Base-by-base conservation (phyloP, 2,329 filamentous ascomycete genomes). In the Aureobasidium uvarum region DNA sequence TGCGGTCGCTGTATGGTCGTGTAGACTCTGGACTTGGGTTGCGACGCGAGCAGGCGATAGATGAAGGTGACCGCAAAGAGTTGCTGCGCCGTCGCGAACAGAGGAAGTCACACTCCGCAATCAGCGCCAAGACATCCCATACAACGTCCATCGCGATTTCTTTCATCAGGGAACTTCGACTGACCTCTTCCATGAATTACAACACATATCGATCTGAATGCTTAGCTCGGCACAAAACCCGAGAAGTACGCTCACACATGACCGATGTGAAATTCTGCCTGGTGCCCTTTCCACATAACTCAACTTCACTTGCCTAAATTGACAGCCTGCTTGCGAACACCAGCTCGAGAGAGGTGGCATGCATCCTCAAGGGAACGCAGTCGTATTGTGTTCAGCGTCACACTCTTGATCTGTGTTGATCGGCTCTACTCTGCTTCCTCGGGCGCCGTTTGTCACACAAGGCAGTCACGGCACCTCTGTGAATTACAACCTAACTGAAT, bases 41-140 rank as follows among this genome's bases (percentile, higher is more conserved):
- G 51, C 2, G 51, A 11, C 11, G 38, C n/a, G 23, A 31, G n/a
- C 1, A 31, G n/a, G 13, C 0, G 20, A 6, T 10, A 13, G 7
- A 6, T 14, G 25, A n/a, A 58, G 14, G 54, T n/a, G 13, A 28
- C 25, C 28, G 33, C 28, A 25, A 18, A 41, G 51, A 55, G 20
- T 25, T 13, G 43, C 20, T 46, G 33, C 23, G 16, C 14, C 18
- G 54, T 43, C 38, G 39, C 25, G 54, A 36, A 36, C 10, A 6
- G 10, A 31, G 54, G 18, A 41, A 58, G 54, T 43, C 54, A 13
- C 54, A 58, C 38, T 41, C 52, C 23, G 54, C 33, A 38, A 20
- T 31, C n/a, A 31, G 39, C 56, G 56, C 56, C 56, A 60, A 60
- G 56, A 60, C 56, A 3, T 8, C 14, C 41, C 31, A 46, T 46